Conservation (phyloP, 1,284 basidiomycete species). For the Xerocomus amazonicus region DNA sequence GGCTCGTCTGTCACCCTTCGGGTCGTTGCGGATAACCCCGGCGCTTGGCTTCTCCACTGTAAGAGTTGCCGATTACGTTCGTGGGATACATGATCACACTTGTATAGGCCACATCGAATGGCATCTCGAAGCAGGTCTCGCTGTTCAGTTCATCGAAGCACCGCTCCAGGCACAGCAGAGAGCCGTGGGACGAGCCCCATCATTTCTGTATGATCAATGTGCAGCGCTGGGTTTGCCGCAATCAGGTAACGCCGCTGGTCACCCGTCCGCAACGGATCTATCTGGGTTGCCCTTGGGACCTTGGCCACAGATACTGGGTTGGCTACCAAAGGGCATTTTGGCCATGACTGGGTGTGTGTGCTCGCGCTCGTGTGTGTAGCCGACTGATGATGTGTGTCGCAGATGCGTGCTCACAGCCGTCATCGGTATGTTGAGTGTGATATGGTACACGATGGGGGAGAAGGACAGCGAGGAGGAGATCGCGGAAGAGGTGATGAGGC, state of each 20-base stretch:
- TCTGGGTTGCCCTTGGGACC: conserved; percentile 62
- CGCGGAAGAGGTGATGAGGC: conserved; percentile 60
- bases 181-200: conserved; percentile 41
- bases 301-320: conserved; percentile 70
- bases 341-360: conserved; percentile 71
- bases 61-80: conserved; percentile 21
- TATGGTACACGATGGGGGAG: conserved; percentile 78
- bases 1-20: conserved; percentile 63
- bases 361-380: background rate
- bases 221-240: conserved; percentile 51
- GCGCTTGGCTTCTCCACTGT: conserved; percentile 83
- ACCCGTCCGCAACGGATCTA: conserved; percentile 60
- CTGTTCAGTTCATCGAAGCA: conserved; percentile 75
- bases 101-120: conserved; percentile 74
- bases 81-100: background rate
- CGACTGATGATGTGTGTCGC: conserved; percentile 1
- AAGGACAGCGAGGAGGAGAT: conserved; percentile 72
- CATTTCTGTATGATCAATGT: conserved; percentile 69
- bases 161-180: conserved; percentile 59
- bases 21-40: conserved; percentile 77
- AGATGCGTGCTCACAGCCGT: conserved; percentile 79
- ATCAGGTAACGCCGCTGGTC: conserved; percentile 80
- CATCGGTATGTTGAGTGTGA: conserved; percentile 74
- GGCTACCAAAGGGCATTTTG: conserved; percentile 75
- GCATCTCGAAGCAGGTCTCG: conserved; percentile 78